Conservation (phyloP, 2,329 filamentous ascomycete genomes). For the Akanthomyces uredinophilus region DNA sequence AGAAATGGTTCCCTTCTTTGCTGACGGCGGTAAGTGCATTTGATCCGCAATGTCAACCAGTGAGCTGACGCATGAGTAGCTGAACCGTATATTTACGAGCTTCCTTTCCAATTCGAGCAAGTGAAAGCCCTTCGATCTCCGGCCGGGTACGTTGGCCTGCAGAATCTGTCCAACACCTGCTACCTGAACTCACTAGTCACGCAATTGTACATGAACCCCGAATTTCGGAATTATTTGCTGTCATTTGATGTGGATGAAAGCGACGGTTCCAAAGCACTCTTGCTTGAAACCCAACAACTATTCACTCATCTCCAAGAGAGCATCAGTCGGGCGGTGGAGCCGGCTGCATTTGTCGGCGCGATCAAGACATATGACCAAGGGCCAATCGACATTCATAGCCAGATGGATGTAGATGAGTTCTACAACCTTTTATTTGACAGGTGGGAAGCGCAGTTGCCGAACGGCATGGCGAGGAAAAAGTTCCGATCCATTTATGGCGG, state of each 20-base stretch:
- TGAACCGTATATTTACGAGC: slow-evolving; percentile 56
- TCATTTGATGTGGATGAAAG: slow-evolving; percentile 52
- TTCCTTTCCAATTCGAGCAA: slow-evolving; percentile 59
- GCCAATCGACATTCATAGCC: slow-evolving; percentile 77
- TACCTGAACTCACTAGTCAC: slow-evolving; percentile 94
- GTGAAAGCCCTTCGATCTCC: slow-evolving; percentile 64
- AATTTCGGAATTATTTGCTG: slow-evolving; percentile 82
- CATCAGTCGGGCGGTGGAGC: slow-evolving; percentile 67
- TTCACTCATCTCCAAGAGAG: slow-evolving; percentile 86
- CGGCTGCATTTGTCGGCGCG: slow-evolving; percentile 63
- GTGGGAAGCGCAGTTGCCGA: slow-evolving; percentile 75
- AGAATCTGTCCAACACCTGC: slow-evolving; percentile 91
- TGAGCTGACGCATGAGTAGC: slow-evolving; percentile 22
- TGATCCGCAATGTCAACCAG: slow-evolving; percentile 43
- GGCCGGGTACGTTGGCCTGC: slow-evolving; percentile 82
- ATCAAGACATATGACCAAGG: slow-evolving; percentile 80
- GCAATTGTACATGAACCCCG: slow-evolving; percentile 92
- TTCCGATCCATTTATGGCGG: slow-evolving; percentile 87
- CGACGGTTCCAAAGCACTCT: slow-evolving; percentile 56
- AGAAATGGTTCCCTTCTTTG: slow-evolving; percentile 33
- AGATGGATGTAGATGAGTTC: slow-evolving; percentile 99
- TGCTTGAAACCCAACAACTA: slow-evolving; percentile 72
- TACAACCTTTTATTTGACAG: slow-evolving; percentile 91
- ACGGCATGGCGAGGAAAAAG: slow-evolving; percentile 59
- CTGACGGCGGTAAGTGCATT: slow-evolving; percentile 32